Base-by-base conservation (phyloP, 331 rosid genomes). In the Saraca asoca region DNA sequence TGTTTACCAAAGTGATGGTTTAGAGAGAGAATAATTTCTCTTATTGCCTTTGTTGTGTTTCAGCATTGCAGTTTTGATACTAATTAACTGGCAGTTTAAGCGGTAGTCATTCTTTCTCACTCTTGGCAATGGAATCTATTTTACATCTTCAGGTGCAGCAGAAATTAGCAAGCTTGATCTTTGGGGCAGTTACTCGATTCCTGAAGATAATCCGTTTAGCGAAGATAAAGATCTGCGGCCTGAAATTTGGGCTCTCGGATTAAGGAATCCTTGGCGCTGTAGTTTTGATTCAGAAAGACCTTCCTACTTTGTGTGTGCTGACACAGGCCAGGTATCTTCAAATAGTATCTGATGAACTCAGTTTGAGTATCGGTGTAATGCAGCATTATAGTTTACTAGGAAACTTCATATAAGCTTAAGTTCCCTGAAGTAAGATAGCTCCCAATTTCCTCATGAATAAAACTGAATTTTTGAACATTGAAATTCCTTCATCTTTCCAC, bases 201-300 rank as follows among this genome's bases (percentile, higher is more conserved):
- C 98, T 0, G 84, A 81, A 71, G 96, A 89, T 66, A 93, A 93
- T 78, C 96, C 96, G 15, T 85, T 66, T 69, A 65, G 31, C 1
- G 88, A 78, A 78, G 95, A 85, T 78, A 58, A 71, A 45, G 85
- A 72, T 44, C 12, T 77, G 57, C 79, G 70, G 75, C 86, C 91
- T 0, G 98, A 93, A 74, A 85, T 93, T 75, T 90, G 94, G 95
- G 94, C 96, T 58, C 45, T 77, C 20, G 96, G 96, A 64, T 35
- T 93, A 49, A 84, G 91, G 80, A 90, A 89, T 79, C 95, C 98
- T 29, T 93, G 98, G 98, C 85, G 96, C 49, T 93, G 96, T 77
- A 89, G 98, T 70, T 93, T 93, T 20, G 98, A 93, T 77, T 68
- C 91, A 10, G 90, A 82, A 76, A 84, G 78, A 41, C 85, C 96